Conservation (phyloP, 2,329 filamentous ascomycete species). For the Hymenoscyphus infarciens region DNA sequence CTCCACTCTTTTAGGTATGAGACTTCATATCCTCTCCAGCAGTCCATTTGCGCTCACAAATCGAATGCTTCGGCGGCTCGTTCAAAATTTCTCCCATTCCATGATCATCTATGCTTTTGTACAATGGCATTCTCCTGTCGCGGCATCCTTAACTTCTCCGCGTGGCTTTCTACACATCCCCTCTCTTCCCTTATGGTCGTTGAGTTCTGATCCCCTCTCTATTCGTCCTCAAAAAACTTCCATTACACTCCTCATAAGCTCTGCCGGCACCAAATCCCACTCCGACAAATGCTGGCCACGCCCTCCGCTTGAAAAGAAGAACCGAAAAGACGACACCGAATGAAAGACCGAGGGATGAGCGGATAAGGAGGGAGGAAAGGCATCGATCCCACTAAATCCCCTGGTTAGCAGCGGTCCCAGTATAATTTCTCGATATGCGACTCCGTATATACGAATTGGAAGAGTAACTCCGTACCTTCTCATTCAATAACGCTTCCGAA, state of each 20-base stretch:
- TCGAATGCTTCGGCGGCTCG: neutral
- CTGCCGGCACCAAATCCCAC: slow-evolving; percentile 93
- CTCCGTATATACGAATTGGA: neutral
- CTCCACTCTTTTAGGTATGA: neutral
- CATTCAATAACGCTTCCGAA: slow-evolving; percentile 96
- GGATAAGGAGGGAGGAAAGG: slow-evolving; percentile 94
- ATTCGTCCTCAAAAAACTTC: slow-evolving; percentile 32
- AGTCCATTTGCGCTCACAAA: neutral
- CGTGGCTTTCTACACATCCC: neutral
- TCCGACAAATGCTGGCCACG: slow-evolving; percentile 95
- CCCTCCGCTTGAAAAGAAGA: slow-evolving; percentile 94
- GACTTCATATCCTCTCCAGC: neutral
- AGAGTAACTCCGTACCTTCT: slow-evolving; percentile 68
- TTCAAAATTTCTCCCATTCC: slow-evolving; percentile 8
- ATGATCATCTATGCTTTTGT: slow-evolving; percentile 27
- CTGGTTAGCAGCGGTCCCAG: neutral
- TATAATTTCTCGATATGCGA: neutral
- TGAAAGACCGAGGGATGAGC: slow-evolving; percentile 89
- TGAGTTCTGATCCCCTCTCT: slow-evolving; percentile 32
- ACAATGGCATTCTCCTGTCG: slow-evolving; percentile 23
- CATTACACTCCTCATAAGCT: slow-evolving; percentile 97
- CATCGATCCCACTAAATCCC: slow-evolving; percentile 86
- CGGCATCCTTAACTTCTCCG: slow-evolving; percentile 4
- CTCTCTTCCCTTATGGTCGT: slow-evolving; percentile 21
- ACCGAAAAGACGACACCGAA: slow-evolving; percentile 99